Evolutionary conservation across 345 rosid species (phyloP).

Genomic region (Ceriops tagal): DNA sequence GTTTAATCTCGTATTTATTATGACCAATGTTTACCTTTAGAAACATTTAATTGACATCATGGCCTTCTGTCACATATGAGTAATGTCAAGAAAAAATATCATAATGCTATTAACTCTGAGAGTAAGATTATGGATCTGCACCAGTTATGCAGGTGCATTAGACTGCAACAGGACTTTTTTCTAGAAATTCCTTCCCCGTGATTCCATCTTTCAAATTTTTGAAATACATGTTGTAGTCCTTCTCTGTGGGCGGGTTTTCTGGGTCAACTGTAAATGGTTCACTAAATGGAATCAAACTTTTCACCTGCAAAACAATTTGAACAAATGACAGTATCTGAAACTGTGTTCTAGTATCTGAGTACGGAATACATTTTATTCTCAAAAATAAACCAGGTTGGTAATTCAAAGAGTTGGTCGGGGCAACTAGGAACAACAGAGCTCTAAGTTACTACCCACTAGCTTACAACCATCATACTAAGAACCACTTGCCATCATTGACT

Average conservation of each 20-base stretch:
- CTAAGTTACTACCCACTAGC: too few species aligned
- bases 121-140: not conserved
- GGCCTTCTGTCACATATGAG: too few species aligned
- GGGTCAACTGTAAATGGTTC: constrained; percentile 85
- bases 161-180: constrained; percentile 52
- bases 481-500: too few species aligned
- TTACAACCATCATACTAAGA: too few species aligned
- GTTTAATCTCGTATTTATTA: too few species aligned
- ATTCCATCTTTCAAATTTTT: constrained; percentile 68
- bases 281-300: constrained; percentile 83
- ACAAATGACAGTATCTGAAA: constrained; percentile 1
- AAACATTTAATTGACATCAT: too few species aligned
- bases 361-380: too few species aligned
- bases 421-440: too few species aligned
- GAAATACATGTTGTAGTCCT: constrained; percentile 71
- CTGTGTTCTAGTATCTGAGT: not conserved
- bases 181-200: constrained; percentile 73
- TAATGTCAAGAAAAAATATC: too few species aligned
- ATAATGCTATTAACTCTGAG: not conserved
- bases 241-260: constrained; percentile 80
- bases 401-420: too few species aligned
- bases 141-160: constrained; percentile 23
- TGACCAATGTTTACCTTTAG: too few species aligned
- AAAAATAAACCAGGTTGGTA: too few species aligned
- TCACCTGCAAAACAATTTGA: constrained; percentile 49